Conservation (phyloP, 768 basidiomycete species). For the Pleurotus salmoneostramineus region DNA sequence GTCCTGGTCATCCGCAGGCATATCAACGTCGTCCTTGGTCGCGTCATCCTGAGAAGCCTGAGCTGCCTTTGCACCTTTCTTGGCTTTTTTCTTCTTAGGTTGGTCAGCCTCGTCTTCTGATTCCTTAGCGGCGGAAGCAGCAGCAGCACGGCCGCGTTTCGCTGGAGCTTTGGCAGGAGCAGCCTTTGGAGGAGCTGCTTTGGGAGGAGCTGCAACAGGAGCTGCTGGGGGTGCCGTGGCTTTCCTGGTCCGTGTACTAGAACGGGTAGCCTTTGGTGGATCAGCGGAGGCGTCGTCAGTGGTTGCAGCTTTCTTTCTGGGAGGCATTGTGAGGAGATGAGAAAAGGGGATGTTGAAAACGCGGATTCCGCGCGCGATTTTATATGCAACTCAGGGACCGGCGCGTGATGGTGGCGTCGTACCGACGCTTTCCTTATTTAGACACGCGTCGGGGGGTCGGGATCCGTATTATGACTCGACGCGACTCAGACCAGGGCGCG, state of each 20-base stretch:
- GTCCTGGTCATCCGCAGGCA: slow-evolving; percentile 22
- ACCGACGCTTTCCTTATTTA: slow-evolving; percentile 9
- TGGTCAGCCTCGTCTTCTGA: slow-evolving; percentile 24
- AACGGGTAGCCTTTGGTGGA: slow-evolving; percentile 25
- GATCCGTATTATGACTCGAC: slow-evolving; percentile 1
- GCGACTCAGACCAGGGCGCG: not conserved
- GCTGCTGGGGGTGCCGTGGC: slow-evolving; percentile 20
- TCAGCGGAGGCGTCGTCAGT: slow-evolving; percentile 22
- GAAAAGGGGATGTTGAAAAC: slow-evolving; percentile 10
- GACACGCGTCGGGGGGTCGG: slow-evolving; percentile 11
- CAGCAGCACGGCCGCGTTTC: slow-evolving; percentile 23
- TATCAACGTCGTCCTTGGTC: not conserved
- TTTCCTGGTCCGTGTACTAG: slow-evolving; percentile 32
- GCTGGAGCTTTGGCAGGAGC: slow-evolving; percentile 17
- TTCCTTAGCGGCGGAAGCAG: slow-evolving; percentile 19
- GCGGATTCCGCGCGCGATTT: slow-evolving; percentile 9
- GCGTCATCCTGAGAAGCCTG: slow-evolving; percentile 18
- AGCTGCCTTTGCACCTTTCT: slow-evolving; percentile 17
- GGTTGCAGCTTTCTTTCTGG: slow-evolving; percentile 38
- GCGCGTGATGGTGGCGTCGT: slow-evolving; percentile 13
- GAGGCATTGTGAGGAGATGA: slow-evolving; percentile 30
- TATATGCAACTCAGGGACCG: slow-evolving; percentile 8
- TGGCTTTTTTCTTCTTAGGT: slow-evolving; percentile 25
- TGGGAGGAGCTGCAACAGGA: slow-evolving; percentile 9
- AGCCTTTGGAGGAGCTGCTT: slow-evolving; percentile 1